Evolutionary conservation across 192 early-diverging fungal species (phyloP).

Genomic region (Coemansia sp.): DNA sequence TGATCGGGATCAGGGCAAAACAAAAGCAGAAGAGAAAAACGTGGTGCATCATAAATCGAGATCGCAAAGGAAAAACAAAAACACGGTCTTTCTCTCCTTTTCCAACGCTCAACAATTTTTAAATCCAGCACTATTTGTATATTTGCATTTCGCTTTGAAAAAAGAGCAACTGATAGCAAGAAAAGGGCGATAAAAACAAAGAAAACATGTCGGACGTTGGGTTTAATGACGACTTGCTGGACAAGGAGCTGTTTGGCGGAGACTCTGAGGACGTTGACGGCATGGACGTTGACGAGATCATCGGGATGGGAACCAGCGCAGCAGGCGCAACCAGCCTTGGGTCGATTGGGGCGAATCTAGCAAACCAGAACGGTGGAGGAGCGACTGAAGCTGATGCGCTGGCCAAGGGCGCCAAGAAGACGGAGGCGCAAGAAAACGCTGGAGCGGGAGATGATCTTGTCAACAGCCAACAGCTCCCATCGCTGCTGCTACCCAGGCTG

Average conservation of each 20-base stretch:
- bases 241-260: slow-evolving; percentile 54
- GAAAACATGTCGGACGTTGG: slow-evolving; percentile 35
- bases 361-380: background rate
- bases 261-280: slow-evolving; percentile 41
- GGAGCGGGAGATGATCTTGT: background rate
- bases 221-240: slow-evolving; percentile 50
- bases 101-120: too few relatives aligned
- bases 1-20: too few relatives aligned
- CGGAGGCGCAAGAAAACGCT: background rate
- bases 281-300: slow-evolving; percentile 51
- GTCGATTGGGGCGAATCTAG: background rate
- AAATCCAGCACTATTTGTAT: too few relatives aligned
- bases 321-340: slow-evolving; percentile 8
- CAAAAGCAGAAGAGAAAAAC: too few relatives aligned
- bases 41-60: too few relatives aligned
- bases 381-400: background rate
- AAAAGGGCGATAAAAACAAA: background rate
- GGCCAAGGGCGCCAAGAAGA: background rate
- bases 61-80: too few relatives aligned
- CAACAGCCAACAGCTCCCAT: background rate
- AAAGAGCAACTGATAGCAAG: too few relatives aligned
- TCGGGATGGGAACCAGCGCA: slow-evolving; percentile 28
- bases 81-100: too few relatives aligned
- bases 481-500: slow-evolving; percentile 8
- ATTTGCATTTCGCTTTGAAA: background rate